These are phyloP conservation scores for Aspergillus bridgeri DNA, from an alignment of 495 filamentous ascomycete genomes.

Conservation along the genomic window DNA sequence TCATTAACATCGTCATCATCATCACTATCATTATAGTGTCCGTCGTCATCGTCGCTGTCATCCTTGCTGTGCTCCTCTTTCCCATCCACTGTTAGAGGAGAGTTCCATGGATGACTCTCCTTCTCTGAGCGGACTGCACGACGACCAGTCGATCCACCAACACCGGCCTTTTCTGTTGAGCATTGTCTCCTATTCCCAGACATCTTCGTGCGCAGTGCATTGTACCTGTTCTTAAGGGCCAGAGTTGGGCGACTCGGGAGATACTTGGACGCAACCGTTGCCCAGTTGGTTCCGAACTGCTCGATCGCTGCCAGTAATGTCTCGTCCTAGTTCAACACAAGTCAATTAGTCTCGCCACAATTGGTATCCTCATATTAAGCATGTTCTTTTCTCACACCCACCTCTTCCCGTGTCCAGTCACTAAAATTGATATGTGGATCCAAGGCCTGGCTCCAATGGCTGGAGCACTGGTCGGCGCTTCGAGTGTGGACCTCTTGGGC, in stretches of 20 bases:
- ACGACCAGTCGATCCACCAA: no score
- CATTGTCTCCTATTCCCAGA: neutral
- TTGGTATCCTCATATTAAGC: no score
- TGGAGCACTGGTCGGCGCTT: conserved; percentile 21
- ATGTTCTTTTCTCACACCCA: no score
- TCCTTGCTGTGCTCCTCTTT: neutral
- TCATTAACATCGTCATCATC: no score
- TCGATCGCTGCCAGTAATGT: neutral
- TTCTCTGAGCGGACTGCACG: no score
- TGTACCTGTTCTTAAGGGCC: neutral
- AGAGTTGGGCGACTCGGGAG: neutral
- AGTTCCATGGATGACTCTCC: no score
- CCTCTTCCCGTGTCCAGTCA: neutral
- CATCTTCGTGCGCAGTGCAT: neutral
- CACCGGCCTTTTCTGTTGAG: no score
- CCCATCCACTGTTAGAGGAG: neutral
- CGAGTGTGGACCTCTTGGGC: conserved; percentile 15
- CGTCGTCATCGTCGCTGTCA: neutral
- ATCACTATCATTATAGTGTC: neutral
- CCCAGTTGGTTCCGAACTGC: neutral
- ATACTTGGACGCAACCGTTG: neutral
- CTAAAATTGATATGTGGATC: conserved; percentile 8
- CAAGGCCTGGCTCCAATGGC: conserved; percentile 19
- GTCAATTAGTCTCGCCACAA: neutral
- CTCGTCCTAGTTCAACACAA: neutral